A percentile compares a stretch with the other conserved stretches of the same genome.
These are phyloP conservation scores for Tricholoma matsutake DNA, from an alignment of 768 basidiomycete genomes.

Conservation along the genomic window DNA sequence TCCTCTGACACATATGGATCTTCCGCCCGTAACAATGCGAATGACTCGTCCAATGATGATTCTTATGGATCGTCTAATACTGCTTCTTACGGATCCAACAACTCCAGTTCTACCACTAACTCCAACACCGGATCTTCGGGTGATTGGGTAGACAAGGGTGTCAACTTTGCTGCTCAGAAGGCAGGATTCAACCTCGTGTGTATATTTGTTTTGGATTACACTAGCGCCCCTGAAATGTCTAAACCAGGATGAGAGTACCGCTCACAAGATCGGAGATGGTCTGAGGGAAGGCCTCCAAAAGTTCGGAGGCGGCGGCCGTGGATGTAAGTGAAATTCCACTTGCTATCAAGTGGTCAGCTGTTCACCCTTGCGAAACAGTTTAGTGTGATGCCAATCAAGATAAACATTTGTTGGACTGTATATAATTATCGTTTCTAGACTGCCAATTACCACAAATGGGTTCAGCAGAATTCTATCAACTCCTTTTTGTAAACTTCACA, in stretches of 20 bases:
- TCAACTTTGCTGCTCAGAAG: slow-evolving; percentile 35
- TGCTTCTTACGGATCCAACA: slow-evolving; percentile 17
- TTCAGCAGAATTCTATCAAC: no score
- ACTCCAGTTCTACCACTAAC: slow-evolving; percentile 10
- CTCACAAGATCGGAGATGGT: slow-evolving; percentile 34
- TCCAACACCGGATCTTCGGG: slow-evolving; percentile 13
- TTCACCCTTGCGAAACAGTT: not conserved
- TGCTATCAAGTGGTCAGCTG: not conserved
- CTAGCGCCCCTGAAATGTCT: not conserved
- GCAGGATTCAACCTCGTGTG: slow-evolving; percentile 46
- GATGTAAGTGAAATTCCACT: slow-evolving; percentile 12
- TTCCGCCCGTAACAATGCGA: not conserved
- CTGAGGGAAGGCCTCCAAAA: slow-evolving; percentile 34
- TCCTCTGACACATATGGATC: slow-evolving; percentile 6
- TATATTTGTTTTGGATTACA: slow-evolving; percentile 1
- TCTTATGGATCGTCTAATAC: slow-evolving; percentile 21
- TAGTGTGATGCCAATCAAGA: not conserved
- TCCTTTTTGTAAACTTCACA: slow-evolving; percentile 29
- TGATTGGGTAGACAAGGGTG: slow-evolving; percentile 37
- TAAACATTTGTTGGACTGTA: not conserved
- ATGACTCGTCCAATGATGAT: slow-evolving; percentile 9
- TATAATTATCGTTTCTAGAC: not conserved
- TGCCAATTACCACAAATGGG: no score
- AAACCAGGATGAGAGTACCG: slow-evolving; percentile 34
- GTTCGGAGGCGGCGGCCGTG: slow-evolving; percentile 28